Base-by-base conservation (phyloP, 305 asterid species). In the Fraxinus sp. region DNA sequence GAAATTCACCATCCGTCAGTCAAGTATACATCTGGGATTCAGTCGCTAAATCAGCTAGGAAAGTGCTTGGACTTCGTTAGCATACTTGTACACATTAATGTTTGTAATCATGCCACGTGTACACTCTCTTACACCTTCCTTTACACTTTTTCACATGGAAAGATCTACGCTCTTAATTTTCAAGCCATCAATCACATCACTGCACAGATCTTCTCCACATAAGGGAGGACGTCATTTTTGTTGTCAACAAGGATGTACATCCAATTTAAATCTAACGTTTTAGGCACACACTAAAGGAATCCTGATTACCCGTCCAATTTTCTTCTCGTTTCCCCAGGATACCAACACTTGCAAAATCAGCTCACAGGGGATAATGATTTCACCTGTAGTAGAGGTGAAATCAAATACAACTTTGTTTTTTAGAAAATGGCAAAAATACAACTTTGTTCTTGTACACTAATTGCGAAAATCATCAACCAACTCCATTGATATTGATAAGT, bases 281-380 rank as follows among this genome's bases (percentile, higher is more conserved):
- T 89, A 95, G 87, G 88, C 98, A 3, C 96, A 91, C 84, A 20
- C 46, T 7, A 90, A 72, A 55, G 97, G 98, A 55, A 88, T 76
- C 5, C 98, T 97, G 5, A 91, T 95, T 6, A 97, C 94, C 0
- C 83, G 95, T 2, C 93, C 98, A 11, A 72, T 93, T 70, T 95
- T 92, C 92, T 95, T 92, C 92, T 93, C 98, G 1, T 95, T 92
- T 74, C 93, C 97, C 1, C 59, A 84, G 0, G 99, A 95, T 57
- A 36, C 86, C 22, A 85, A 84, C 24, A 95, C 97, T 13, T 91
- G 90, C 62, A 85, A 79, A 7, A 88, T 93, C 82, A 89, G 80
- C 88, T 77, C 93, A 0, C 98, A 92, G 59, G 93, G 7, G 9
- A 89, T 95, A 35, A 80, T 94, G 81, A 89, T 95, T 33, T 93